Conservation (phyloP, 208 protist species). For the Leishmania martiniquensis region DNA sequence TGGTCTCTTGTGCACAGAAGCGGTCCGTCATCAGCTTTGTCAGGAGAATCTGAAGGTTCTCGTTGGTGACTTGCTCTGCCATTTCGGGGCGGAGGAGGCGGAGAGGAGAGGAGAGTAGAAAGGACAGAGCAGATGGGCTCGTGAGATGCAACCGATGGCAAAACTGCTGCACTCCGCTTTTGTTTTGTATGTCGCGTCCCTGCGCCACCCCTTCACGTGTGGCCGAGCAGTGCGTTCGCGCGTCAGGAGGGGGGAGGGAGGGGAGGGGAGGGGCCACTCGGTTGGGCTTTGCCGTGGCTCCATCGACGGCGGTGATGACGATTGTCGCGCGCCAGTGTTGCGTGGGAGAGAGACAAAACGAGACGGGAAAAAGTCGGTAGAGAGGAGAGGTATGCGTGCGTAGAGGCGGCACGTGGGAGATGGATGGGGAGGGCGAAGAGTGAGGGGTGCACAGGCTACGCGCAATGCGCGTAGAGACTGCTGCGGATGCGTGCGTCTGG, state of each 20-base stretch:
- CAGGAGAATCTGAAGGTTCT: constrained; percentile 85
- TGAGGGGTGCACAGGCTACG: too few relatives aligned
- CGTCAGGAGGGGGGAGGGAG: not conserved
- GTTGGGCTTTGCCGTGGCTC: not conserved
- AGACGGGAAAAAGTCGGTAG: not conserved
- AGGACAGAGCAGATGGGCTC: not conserved
- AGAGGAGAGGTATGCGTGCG: not conserved
- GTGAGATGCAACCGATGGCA: not conserved
- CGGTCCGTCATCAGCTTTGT: constrained; percentile 87
- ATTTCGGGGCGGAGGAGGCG: constrained; percentile 22
- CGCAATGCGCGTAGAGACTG: not conserved
- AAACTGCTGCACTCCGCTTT: not conserved
- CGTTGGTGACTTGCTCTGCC: constrained; percentile 64
- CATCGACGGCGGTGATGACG: not conserved
- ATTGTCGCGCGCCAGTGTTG: not conserved
- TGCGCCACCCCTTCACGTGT: not conserved
- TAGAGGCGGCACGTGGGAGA: not conserved
- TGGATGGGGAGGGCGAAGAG: not conserved
- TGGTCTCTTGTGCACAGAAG: constrained; percentile 72
- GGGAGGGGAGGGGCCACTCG: not conserved
- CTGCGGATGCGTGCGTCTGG: not conserved
- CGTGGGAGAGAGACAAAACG: not conserved
- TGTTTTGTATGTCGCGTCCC: not conserved
- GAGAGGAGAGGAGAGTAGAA: not conserved
- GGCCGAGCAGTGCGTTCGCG: not conserved